Percentiles rank a stretch among this genome's conserved stretches.
Evolutionary conservation across 2,329 filamentous ascomycete genomes (phyloP).

Genomic region (Pyricularia pennisetigena): DNA sequence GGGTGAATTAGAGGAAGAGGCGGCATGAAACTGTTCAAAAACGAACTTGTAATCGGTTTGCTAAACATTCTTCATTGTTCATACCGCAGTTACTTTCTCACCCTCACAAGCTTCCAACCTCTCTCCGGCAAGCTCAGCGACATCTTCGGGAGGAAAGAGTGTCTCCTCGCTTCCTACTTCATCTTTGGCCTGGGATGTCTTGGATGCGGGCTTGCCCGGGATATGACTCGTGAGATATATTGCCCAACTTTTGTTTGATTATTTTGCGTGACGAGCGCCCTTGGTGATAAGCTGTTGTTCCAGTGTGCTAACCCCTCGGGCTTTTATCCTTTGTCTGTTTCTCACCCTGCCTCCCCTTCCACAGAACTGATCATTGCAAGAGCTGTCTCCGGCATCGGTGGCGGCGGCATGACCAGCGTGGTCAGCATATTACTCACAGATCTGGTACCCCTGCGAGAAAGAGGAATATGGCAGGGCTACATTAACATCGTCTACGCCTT

Average conservation of each 20-base stretch:
- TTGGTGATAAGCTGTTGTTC: background rate
- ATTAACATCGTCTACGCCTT: conserved; percentile 63
- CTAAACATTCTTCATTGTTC: background rate
- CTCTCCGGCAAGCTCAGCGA: conserved; percentile 38
- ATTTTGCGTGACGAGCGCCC: background rate
- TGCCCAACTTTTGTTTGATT: background rate
- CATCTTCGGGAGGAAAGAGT: conserved; percentile 60
- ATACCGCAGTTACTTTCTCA: conserved; percentile 53
- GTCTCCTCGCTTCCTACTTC: conserved; percentile 49
- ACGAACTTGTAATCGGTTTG: background rate
- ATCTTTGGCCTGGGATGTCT: conserved; percentile 25
- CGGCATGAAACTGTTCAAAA: background rate
- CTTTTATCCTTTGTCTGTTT: background rate
- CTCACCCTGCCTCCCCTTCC: background rate
- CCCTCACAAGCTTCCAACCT: conserved; percentile 65
- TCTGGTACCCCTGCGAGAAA: conserved; percentile 56
- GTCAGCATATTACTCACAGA: conserved; percentile 62
- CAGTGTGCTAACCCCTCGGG: too few relatives aligned
- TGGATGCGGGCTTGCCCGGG: conserved; percentile 48
- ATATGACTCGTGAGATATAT: conserved; percentile 14
- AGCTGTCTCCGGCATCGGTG: conserved; percentile 47
- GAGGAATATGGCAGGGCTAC: conserved; percentile 64
- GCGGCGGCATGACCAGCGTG: conserved; percentile 62
- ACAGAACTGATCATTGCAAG: conserved; percentile 23
- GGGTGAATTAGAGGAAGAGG: too few relatives aligned